phyloP scores from a whole-genome alignment of 345 rosid genomes.

The Durio zibethinus region DNA sequence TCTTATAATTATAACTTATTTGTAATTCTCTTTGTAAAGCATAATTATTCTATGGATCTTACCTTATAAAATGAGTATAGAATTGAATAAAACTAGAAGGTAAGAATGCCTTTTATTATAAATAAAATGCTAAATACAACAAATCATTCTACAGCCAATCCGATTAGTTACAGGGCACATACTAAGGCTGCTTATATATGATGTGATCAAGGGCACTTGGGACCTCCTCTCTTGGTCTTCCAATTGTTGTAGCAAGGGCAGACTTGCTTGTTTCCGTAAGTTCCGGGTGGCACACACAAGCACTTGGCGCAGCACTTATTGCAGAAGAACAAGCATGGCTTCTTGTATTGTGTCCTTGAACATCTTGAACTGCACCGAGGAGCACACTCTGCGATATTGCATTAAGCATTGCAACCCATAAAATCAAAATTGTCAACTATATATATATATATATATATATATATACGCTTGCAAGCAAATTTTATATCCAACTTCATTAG shows the following conservation, averaged over 20 bases:
- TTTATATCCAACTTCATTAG: background rate
- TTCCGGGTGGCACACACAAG: constrained; percentile 79
- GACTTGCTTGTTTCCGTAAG: constrained; percentile 56
- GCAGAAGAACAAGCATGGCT: constrained; percentile 68
- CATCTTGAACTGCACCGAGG: constrained; percentile 48
- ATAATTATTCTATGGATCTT: too few relatives aligned
- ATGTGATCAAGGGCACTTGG: constrained; percentile 54
- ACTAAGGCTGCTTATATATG: too few relatives aligned
- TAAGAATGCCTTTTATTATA: too few relatives aligned
- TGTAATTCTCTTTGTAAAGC: too few relatives aligned
- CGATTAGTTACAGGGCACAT: too few relatives aligned
- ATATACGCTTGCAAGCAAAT: background rate
- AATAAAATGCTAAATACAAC: too few relatives aligned
- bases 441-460: too few relatives aligned
- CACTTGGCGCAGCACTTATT: constrained; percentile 59
- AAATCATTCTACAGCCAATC: too few relatives aligned
- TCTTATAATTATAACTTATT: too few relatives aligned
- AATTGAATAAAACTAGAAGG: too few relatives aligned
- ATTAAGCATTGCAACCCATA: background rate
- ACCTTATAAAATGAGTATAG: too few relatives aligned
- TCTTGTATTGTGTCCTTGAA: constrained; percentile 43
- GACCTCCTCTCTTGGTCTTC: constrained; percentile 67
- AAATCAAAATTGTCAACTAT: background rate
- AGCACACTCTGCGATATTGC: constrained; percentile 36
- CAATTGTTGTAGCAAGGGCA: constrained; percentile 78